These are phyloP conservation scores for Trypanosoma congolense DNA, from an alignment of 208 protist species.

Conservation along the genomic window DNA sequence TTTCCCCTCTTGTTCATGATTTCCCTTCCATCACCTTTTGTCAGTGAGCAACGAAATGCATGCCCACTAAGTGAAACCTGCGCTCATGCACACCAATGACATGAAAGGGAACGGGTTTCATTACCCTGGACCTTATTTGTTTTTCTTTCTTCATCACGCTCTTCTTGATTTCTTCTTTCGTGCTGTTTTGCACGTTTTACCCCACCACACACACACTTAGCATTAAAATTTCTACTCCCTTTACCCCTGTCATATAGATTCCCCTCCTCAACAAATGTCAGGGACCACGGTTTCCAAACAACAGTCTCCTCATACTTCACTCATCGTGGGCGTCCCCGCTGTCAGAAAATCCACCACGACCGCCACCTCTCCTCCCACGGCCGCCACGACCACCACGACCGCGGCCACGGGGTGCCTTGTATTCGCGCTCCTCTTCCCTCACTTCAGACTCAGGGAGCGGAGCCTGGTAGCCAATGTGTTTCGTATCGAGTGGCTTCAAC, in stretches of 20 bases:
- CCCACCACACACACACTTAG: too few relatives aligned
- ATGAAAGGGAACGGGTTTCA: slow-evolving; percentile 1
- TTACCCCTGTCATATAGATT: not conserved
- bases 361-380: slow-evolving; percentile 25
- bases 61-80: not conserved
- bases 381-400: slow-evolving; percentile 11
- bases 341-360: slow-evolving; percentile 17
- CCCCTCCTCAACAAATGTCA: not conserved
- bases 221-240: too few relatives aligned
- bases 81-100: slow-evolving; percentile 10
- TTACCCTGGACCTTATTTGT: not conserved
- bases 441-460: slow-evolving; percentile 87
- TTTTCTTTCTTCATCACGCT: not conserved
- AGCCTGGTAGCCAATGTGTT: slow-evolving; percentile 86
- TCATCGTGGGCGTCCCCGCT: slow-evolving; percentile 1
- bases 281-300: not conserved
- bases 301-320: slow-evolving; percentile 2
- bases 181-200: too few relatives aligned
- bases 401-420: slow-evolving; percentile 11
- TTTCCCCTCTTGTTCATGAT: not conserved
- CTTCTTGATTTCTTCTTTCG: slow-evolving; percentile 9
- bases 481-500: slow-evolving; percentile 73
- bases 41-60: not conserved
- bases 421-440: slow-evolving; percentile 79
- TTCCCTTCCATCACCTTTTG: not conserved